These are phyloP conservation scores for Hypoxylon subgilvum DNA, from an alignment of 495 filamentous ascomycete species.

Conservation along the genomic window DNA sequence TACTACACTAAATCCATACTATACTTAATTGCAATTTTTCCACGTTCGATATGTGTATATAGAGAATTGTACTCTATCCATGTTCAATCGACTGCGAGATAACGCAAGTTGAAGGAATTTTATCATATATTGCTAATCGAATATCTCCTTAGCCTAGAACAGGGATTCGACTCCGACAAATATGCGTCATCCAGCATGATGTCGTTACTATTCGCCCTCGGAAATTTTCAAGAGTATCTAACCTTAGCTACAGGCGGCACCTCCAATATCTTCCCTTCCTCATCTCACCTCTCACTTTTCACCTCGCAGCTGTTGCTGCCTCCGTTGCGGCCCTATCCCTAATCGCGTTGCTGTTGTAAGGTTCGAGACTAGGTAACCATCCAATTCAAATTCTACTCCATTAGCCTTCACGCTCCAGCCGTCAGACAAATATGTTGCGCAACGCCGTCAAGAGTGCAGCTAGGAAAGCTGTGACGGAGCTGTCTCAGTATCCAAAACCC, in stretches of 20 bases:
- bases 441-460: slow-evolving; percentile 55
- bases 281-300: no score
- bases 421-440: slow-evolving; percentile 52
- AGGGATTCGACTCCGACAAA: slow-evolving; percentile 1
- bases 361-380: not conserved
- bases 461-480: slow-evolving; percentile 72
- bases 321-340: not conserved
- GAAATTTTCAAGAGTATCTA: slow-evolving; percentile 31
- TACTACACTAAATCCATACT: no score
- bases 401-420: not conserved
- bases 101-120: no score
- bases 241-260: not conserved
- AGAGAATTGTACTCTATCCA: not conserved
- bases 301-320: not conserved
- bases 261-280: slow-evolving; percentile 1
- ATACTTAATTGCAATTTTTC: slow-evolving; percentile 18
- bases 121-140: no score
- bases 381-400: slow-evolving; percentile 4
- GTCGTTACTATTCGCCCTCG: slow-evolving; percentile 11
- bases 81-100: slow-evolving; percentile 1
- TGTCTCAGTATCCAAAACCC: slow-evolving; percentile 71
- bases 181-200: slow-evolving; percentile 37
- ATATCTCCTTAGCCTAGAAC: no score
- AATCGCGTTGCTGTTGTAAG: not conserved
- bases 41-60: not conserved